phyloP scores from a whole-genome alignment of 805 yeast genomes.

The Wickerhamomyces chaumierensis region DNA sequence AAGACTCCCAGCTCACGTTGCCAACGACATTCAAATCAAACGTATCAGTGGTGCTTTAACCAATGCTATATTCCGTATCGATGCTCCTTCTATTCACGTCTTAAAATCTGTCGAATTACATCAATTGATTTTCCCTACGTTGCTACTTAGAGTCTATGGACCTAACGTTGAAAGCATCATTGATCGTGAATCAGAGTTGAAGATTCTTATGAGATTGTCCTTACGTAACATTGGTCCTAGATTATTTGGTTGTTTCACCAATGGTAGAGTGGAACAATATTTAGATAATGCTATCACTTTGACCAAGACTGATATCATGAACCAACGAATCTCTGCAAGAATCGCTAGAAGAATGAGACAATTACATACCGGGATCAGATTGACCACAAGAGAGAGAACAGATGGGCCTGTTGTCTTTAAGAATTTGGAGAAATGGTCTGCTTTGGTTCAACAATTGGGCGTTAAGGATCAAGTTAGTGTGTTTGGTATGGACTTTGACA shows the following conservation, averaged over 20 bases:
- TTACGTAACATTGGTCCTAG: constrained; percentile 78
- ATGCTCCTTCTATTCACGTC: constrained; percentile 34
- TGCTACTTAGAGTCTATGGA: constrained; percentile 79
- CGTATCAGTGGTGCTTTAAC: constrained; percentile 91
- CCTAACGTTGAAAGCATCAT: constrained; percentile 76
- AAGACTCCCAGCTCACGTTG: constrained; percentile 22
- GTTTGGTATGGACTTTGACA: constrained; percentile 34
- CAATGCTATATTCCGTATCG: constrained; percentile 74
- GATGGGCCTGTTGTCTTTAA: constrained; percentile 63
- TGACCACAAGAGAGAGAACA: constrained; percentile 43
- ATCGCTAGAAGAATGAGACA: constrained; percentile 96
- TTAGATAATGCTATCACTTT: constrained; percentile 74
- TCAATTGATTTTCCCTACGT: constrained; percentile 37
- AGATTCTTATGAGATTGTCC: constrained; percentile 62
- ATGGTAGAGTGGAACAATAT: constrained; percentile 92
- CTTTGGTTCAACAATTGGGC: constrained; percentile 30
- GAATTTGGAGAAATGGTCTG: constrained; percentile 62
- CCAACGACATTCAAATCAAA: constrained; percentile 36
- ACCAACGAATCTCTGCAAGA: constrained; percentile 64
- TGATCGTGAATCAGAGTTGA: constrained; percentile 74
- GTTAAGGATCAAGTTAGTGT: constrained; percentile 25
- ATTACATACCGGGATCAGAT: constrained; percentile 67
- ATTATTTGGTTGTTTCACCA: constrained; percentile 76
- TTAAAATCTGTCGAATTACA: constrained; percentile 22
- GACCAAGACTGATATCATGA: constrained; percentile 61